Percentiles rank a stretch among this genome's conserved stretches.
Conservation (phyloP, 2,329 filamentous ascomycete species). For the Knufia petricola region DNA sequence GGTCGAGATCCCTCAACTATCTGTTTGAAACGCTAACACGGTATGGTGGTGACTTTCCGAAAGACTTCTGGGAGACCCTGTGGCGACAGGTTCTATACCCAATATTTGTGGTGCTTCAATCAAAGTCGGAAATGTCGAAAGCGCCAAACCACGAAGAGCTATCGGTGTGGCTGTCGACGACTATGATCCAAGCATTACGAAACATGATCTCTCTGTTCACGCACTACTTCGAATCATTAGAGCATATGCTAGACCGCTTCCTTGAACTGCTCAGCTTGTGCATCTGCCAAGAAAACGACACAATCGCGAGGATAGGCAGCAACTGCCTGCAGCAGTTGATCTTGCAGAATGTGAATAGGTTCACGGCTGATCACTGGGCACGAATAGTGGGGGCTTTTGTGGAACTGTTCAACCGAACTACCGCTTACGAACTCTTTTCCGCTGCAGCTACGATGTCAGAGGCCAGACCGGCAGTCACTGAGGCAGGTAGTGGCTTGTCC, state of each 20-base stretch:
- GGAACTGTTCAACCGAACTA: slow-evolving; percentile 87
- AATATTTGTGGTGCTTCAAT: slow-evolving; percentile 96
- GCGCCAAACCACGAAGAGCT: slow-evolving; percentile 92
- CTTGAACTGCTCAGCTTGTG: slow-evolving; percentile 87
- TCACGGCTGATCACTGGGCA: slow-evolving; percentile 76
- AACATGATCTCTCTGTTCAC: slow-evolving; percentile 99
- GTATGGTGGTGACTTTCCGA: slow-evolving; percentile 83
- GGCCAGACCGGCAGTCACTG: slow-evolving; percentile 18
- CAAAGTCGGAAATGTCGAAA: slow-evolving; percentile 91
- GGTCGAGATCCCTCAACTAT: slow-evolving; percentile 79
- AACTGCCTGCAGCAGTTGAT: slow-evolving; percentile 97
- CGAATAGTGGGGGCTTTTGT: slow-evolving; percentile 95
- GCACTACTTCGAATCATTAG: slow-evolving; percentile 90
- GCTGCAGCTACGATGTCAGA: slow-evolving; percentile 51
- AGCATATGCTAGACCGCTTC: slow-evolving; percentile 98
- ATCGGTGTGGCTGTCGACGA: slow-evolving; percentile 97
- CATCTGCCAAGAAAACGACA: slow-evolving; percentile 98
- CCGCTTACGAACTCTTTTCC: slow-evolving; percentile 89
- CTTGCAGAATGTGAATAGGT: slow-evolving; percentile 89
- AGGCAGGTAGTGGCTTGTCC: slow-evolving; percentile 19
- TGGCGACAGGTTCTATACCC: slow-evolving; percentile 96
- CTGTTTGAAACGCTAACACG: slow-evolving; percentile 88
- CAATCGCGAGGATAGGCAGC: slow-evolving; percentile 92
- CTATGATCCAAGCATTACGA: slow-evolving; percentile 94
- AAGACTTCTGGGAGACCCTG: slow-evolving; percentile 95